Conservation (phyloP, 1,284 basidiomycete species). For the Athelia psychrophila region DNA sequence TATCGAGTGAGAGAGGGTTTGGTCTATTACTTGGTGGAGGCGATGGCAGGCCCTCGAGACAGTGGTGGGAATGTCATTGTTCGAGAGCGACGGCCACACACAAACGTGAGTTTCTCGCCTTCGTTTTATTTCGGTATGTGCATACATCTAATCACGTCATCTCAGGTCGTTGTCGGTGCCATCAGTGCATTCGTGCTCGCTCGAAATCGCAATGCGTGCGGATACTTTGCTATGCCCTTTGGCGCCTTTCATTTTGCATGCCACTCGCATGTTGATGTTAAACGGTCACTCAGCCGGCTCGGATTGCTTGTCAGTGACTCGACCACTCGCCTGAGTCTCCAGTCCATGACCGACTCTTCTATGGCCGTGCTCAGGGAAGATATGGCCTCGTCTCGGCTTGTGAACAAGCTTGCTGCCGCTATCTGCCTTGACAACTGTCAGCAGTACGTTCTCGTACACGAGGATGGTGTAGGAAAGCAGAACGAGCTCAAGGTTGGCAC, state of each 20-base stretch:
- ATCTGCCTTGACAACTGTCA: conserved; percentile 11
- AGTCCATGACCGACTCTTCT: conserved; percentile 3
- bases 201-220: conserved; percentile 7
- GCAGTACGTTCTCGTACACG: conserved; percentile 2
- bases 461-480: conserved; percentile 7
- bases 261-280: conserved; percentile 7
- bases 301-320: conserved; percentile 7
- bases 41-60: neutral
- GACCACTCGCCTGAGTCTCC: neutral
- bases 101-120: neutral
- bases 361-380: neutral
- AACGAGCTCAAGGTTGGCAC: conserved; percentile 9
- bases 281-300: conserved; percentile 3
- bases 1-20: neutral
- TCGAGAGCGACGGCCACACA: neutral
- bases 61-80: neutral
- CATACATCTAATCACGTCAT: neutral
- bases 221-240: conserved; percentile 3
- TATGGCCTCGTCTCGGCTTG: neutral
- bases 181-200: conserved; percentile 7
- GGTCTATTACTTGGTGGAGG: neutral
- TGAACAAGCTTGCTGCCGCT: neutral
- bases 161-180: conserved; percentile 3
- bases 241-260: conserved; percentile 8
- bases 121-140: neutral